phyloP scores from a whole-genome alignment of 140 eudicot species.

The Stevia rebaudiana region DNA sequence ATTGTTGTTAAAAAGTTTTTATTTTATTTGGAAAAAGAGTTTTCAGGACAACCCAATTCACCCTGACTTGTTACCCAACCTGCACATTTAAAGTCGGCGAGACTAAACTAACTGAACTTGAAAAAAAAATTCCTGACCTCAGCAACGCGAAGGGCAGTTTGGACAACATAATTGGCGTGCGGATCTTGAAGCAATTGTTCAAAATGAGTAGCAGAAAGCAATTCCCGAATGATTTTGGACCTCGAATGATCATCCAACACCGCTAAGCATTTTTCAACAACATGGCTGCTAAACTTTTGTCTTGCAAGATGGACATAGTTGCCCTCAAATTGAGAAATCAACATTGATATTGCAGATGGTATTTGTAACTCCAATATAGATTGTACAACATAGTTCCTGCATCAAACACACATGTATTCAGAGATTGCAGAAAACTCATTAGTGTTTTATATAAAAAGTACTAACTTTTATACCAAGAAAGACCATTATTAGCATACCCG shows the following conservation, averaged over 20 bases:
- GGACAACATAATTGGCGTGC: slow-evolving; percentile 82
- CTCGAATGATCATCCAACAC: slow-evolving; percentile 33
- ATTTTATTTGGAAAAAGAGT: not conserved
- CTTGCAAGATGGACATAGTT: slow-evolving; percentile 58
- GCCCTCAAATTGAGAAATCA: slow-evolving; percentile 54
- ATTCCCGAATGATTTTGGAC: slow-evolving; percentile 59
- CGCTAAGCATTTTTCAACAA: slow-evolving; percentile 67
- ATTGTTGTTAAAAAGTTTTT: not conserved
- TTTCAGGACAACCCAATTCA: not conserved
- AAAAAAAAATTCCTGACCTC: slow-evolving; percentile 43
- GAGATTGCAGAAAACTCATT: not conserved
- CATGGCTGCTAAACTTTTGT: slow-evolving; percentile 78
- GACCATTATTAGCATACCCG: slow-evolving; percentile 38
- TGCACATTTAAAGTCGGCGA: not conserved
- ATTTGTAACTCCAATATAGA: slow-evolving; percentile 55
- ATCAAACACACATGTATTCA: not conserved
- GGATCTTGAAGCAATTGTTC: slow-evolving; percentile 88
- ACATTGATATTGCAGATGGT: slow-evolving; percentile 43
- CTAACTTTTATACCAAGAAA: not conserved
- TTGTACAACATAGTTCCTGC: slow-evolving; percentile 86
- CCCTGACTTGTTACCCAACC: not conserved
- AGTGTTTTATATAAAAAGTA: not conserved
- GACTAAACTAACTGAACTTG: not conserved
- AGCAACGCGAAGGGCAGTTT: slow-evolving; percentile 58
- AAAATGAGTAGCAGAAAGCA: slow-evolving; percentile 57